phyloP scores from a whole-genome alignment of 495 filamentous ascomycete genomes.

The Podospora appendiculata region DNA sequence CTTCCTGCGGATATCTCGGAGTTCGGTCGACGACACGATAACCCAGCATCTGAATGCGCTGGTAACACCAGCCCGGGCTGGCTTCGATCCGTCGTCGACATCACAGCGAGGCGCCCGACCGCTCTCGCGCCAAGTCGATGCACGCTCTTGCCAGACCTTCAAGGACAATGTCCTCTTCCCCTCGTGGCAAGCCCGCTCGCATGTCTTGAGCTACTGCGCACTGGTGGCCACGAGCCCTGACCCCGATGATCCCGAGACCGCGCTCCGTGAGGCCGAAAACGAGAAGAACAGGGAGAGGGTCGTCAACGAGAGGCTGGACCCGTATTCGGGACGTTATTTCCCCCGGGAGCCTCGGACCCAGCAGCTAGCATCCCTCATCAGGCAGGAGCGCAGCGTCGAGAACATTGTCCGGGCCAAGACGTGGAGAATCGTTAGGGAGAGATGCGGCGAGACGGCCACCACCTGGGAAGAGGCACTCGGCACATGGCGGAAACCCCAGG shows the following conservation, averaged over 20 bases:
- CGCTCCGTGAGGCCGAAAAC: slow-evolving; percentile 61
- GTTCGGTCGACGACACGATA: slow-evolving; percentile 86
- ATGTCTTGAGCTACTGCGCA: slow-evolving; percentile 85
- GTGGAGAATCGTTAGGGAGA: slow-evolving; percentile 73
- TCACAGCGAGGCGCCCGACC: slow-evolving; percentile 44
- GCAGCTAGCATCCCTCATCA: slow-evolving; percentile 63
- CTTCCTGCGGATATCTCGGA: slow-evolving; percentile 83
- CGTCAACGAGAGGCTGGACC: slow-evolving; percentile 85
- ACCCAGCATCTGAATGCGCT: slow-evolving; percentile 89
- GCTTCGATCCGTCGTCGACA: slow-evolving; percentile 79
- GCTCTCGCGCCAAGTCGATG: slow-evolving; percentile 46
- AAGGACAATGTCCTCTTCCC: slow-evolving; percentile 76
- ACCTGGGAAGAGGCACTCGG: slow-evolving; percentile 57
- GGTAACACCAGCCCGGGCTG: slow-evolving; percentile 58
- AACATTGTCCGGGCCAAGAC: slow-evolving; percentile 75
- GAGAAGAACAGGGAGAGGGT: slow-evolving; percentile 64
- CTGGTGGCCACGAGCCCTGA: slow-evolving; percentile 82
- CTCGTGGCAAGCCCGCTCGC: slow-evolving; percentile 78
- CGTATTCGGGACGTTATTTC: slow-evolving; percentile 80
- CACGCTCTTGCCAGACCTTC: slow-evolving; percentile 58
- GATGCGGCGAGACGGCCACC: slow-evolving; percentile 55
- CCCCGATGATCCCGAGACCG: slow-evolving; percentile 76
- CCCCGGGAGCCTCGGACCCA: slow-evolving; percentile 80
- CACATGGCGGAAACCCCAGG: slow-evolving; percentile 26
- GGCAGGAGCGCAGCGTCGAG: slow-evolving; percentile 83